These are phyloP conservation scores for Knufia fluminis DNA, from an alignment of 2,329 filamentous ascomycete species.

Conservation along the genomic window DNA sequence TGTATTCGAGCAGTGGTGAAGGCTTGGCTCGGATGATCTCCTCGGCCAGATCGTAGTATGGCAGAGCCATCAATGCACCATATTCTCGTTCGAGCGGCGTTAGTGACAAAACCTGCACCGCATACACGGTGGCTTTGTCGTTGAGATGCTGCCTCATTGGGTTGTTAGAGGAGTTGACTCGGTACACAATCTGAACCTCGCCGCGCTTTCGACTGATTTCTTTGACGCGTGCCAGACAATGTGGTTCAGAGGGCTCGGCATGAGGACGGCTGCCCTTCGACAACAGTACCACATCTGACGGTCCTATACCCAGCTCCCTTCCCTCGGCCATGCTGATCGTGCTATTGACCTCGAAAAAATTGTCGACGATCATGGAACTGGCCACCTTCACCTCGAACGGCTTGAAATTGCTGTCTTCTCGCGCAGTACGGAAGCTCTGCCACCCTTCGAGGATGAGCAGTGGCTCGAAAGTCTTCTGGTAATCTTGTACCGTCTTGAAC, in stretches of 20 bases:
- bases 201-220: conserved; percentile 72
- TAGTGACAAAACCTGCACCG: conserved; percentile 81
- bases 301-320: conserved; percentile 62
- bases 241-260: conserved; percentile 54
- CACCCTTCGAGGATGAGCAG: conserved; percentile 88
- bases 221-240: conserved; percentile 80
- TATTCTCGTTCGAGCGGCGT: conserved; percentile 93
- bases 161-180: conserved; percentile 56
- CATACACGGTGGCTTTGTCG: conserved; percentile 61
- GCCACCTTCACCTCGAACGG: conserved; percentile 80
- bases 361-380: conserved; percentile 82
- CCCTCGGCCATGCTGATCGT: conserved; percentile 62
- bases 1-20: conserved; percentile 75
- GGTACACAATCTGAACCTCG: conserved; percentile 74
- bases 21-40: conserved; percentile 85
- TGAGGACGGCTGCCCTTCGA: conserved; percentile 66
- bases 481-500: conserved; percentile 67
- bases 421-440: conserved; percentile 83
- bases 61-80: conserved; percentile 76
- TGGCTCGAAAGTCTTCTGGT: conserved; percentile 83
- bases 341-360: conserved; percentile 84
- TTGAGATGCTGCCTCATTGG: conserved; percentile 57
- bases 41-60: conserved; percentile 92
- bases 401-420: conserved; percentile 73
- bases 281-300: conserved; percentile 82